Base-by-base conservation (phyloP, 768 basidiomycete genomes). In the Rhizopogon roseolus region DNA sequence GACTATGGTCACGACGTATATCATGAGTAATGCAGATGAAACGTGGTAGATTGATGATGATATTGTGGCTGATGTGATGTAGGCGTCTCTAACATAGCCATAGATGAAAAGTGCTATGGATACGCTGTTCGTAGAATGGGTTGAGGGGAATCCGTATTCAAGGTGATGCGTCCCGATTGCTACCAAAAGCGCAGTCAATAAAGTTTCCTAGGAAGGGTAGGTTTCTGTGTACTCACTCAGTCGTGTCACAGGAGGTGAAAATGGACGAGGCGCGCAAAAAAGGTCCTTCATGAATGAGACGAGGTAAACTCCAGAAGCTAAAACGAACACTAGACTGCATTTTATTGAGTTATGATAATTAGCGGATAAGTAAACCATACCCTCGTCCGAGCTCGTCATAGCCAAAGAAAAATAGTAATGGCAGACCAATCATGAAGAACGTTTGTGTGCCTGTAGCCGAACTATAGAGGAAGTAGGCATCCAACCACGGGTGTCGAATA, bases 141-240 rank as follows among this genome's bases (percentile, higher is more conserved):
- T 97, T 0, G 93, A 96, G 0, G 94, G 95, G 64, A 98, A 96
- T 22, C 96, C 96, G 60, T 96, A 96, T 72, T 96, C 93, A 3
- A 91, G 77, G 60, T 93, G 90, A 62, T 91, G 89, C 1, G 74
- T 79, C 13, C 89, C 86, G 49, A 92, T 85, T 5, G 85, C 88
- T 91, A 59, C 37, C 34, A 11, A 32, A 55, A 37, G n/a, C 11
- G 55, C 16, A 32, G 36, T 56, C 40, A 36, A n/a, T 16, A 17
- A 17, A 29, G 29, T 3, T 34, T 58, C 5, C 50, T 22, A 28
- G 19, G 39, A 25, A 36, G 7, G 4, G 14, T 25, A 5, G 29
- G 19, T 27, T 28, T 29, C 3, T 7, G 11, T 39, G 41, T 1
- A 73, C 87, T 60, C 61, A 95, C 93, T 88, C 6, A 96, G 74